phyloP scores from a whole-genome alignment of 2,329 filamentous ascomycete genomes.

The Chaetomiaceae sp. region DNA sequence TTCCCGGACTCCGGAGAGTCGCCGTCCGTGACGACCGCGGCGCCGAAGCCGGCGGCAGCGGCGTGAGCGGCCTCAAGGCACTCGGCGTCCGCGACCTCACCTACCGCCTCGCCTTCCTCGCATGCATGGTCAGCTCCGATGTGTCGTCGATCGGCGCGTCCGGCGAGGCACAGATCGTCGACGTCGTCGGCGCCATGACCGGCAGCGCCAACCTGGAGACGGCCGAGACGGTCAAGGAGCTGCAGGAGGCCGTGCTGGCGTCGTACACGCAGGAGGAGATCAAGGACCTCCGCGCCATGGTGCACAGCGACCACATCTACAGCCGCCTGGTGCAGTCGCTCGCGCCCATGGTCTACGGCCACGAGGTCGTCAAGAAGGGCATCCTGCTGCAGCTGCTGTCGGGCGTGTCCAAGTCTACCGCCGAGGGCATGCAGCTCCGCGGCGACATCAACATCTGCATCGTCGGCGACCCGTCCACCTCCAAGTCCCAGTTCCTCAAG shows the following conservation, averaged over 20 bases:
- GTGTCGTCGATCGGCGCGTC: conserved; percentile 73
- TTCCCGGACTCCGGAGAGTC: conserved; percentile 79
- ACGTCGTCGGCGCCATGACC: conserved; percentile 80
- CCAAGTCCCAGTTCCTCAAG: conserved; percentile 96
- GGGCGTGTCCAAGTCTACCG: conserved; percentile 87
- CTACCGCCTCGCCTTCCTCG: conserved; percentile 92
- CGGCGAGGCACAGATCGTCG: conserved; percentile 69
- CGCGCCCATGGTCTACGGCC: conserved; percentile 94
- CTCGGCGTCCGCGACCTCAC: conserved; percentile 93
- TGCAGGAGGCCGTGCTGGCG: conserved; percentile 79
- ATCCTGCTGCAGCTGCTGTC: conserved; percentile 90
- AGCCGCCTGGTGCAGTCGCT: conserved; percentile 87
- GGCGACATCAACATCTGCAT: conserved; percentile 99
- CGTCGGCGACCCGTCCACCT: conserved; percentile 93
- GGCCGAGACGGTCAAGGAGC: conserved; percentile 70
- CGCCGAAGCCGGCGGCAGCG: conserved; percentile 75
- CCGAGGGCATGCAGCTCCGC: conserved; percentile 91
- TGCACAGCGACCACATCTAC: conserved; percentile 94
- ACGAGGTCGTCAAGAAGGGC: conserved; percentile 97
- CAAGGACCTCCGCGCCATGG: conserved; percentile 85
- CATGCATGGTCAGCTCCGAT: conserved; percentile 93
- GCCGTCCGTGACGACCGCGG: conserved; percentile 80
- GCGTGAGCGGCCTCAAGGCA: conserved; percentile 83
- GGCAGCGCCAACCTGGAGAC: conserved; percentile 64
- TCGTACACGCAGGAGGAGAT: conserved; percentile 85